Evolutionary conservation across 257 asterid genomes (phyloP).

Genomic region (Rauvolfia tetraphylla): DNA sequence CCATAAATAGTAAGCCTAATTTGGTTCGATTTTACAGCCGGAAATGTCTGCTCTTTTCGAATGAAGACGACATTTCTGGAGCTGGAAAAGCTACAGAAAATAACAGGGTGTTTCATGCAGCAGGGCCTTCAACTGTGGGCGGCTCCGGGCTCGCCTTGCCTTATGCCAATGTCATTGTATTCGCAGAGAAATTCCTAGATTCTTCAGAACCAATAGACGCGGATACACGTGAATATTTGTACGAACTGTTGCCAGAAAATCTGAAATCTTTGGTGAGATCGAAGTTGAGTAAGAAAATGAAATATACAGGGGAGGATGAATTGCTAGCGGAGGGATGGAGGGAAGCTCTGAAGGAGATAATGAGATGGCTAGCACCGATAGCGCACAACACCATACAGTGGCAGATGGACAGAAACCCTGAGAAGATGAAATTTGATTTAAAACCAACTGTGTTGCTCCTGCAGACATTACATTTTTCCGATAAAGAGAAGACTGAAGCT

Average conservation of each 20-base stretch:
- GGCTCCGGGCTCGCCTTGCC: slow-evolving; percentile 73
- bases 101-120: slow-evolving; percentile 52
- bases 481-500: slow-evolving; percentile 82
- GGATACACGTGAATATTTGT: slow-evolving; percentile 42
- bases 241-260: slow-evolving; percentile 73
- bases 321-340: slow-evolving; percentile 72
- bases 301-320: slow-evolving; percentile 32
- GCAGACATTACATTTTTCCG: slow-evolving; percentile 75
- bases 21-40: slow-evolving; percentile 60
- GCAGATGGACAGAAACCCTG: slow-evolving; percentile 70
- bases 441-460: slow-evolving; percentile 46
- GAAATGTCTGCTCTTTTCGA: slow-evolving; percentile 23
- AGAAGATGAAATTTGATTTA: slow-evolving; percentile 56
- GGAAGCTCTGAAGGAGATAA: slow-evolving; percentile 55
- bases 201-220: slow-evolving; percentile 30
- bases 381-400: slow-evolving; percentile 67
- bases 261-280: slow-evolving; percentile 45
- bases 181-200: slow-evolving; percentile 49
- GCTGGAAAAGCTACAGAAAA: neutral
- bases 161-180: slow-evolving; percentile 60
- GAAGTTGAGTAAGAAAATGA: slow-evolving; percentile 66
- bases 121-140: slow-evolving; percentile 64
- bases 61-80: slow-evolving; percentile 24
- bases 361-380: slow-evolving; percentile 81
- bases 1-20: slow-evolving; percentile 30